Percentiles rank a stretch among this genome's conserved stretches.
Conservation (phyloP, 2,329 filamentous ascomycete species). For the Arthrinium phaeospermum region DNA sequence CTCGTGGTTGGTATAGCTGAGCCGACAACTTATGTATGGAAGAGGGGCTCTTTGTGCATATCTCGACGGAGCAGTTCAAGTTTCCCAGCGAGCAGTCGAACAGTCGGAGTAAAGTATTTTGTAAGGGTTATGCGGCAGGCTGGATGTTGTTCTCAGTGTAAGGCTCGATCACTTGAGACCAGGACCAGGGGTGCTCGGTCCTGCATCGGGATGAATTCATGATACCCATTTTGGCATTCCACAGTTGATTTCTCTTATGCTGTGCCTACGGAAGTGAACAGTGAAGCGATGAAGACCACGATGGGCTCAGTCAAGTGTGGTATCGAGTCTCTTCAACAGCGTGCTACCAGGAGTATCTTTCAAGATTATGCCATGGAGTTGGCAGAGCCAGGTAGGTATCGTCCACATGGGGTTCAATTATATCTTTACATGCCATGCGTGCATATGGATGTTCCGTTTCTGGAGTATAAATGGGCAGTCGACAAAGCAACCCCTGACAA, state of each 20-base stretch:
- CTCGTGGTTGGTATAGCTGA: slow-evolving; percentile 70
- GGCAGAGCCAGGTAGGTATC: not conserved
- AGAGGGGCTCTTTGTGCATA: not conserved
- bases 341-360: not conserved
- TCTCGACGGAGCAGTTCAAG: not conserved
- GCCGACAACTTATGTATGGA: not conserved
- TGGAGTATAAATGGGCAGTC: not conserved
- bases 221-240: not conserved
- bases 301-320: not conserved
- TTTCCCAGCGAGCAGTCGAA: not conserved
- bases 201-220: not conserved
- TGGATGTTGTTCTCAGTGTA: not conserved
- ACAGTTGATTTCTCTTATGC: not conserved
- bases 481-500: not conserved
- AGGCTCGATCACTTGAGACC: not conserved
- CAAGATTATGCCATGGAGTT: not conserved
- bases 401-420: not conserved
- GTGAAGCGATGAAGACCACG: not conserved
- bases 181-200: not conserved
- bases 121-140: not conserved
- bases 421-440: not conserved
- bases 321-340: not conserved
- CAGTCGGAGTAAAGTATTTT: not conserved
- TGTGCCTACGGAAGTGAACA: not conserved
- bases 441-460: no score